Evolutionary conservation across 805 yeast species (phyloP).

Genomic region (Saccharomycopsis capsularis): DNA sequence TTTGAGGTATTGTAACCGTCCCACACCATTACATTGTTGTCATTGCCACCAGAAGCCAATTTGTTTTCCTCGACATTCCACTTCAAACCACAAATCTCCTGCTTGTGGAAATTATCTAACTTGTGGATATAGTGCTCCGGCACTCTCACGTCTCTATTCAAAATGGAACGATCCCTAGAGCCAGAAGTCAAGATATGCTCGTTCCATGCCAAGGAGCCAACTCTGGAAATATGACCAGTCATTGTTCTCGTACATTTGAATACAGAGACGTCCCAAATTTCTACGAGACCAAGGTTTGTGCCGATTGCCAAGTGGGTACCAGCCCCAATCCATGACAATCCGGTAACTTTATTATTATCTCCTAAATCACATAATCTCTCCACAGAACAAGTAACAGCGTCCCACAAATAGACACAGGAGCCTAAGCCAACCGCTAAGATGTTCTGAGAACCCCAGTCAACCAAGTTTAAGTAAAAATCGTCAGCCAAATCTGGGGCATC

Average conservation of each 20-base stretch:
- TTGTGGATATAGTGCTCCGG: constrained; percentile 73
- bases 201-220: constrained; percentile 89
- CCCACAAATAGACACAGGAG: constrained; percentile 83
- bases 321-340: constrained; percentile 87
- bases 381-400: constrained; percentile 78
- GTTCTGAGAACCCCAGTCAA: constrained; percentile 94
- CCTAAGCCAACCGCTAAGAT: constrained; percentile 86
- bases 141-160: constrained; percentile 86
- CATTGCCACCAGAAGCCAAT: constrained; percentile 94
- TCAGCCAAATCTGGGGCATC: constrained; percentile 96
- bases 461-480: constrained; percentile 84
- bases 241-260: constrained; percentile 79
- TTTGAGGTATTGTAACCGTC: constrained; percentile 58
- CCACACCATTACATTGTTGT: constrained; percentile 81
- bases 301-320: constrained; percentile 96
- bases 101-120: constrained; percentile 63
- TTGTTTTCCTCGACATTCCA: constrained; percentile 92
- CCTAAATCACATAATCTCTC: constrained; percentile 71
- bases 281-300: constrained; percentile 77
- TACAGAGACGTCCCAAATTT: constrained; percentile 88
- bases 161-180: constrained; percentile 72
- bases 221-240: constrained; percentile 85
- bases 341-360: constrained; percentile 64
- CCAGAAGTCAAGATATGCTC: constrained; percentile 85
- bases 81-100: constrained; percentile 92